Conservation (phyloP, 2,329 filamentous ascomycete genomes). For the Cytospora piceicola region DNA sequence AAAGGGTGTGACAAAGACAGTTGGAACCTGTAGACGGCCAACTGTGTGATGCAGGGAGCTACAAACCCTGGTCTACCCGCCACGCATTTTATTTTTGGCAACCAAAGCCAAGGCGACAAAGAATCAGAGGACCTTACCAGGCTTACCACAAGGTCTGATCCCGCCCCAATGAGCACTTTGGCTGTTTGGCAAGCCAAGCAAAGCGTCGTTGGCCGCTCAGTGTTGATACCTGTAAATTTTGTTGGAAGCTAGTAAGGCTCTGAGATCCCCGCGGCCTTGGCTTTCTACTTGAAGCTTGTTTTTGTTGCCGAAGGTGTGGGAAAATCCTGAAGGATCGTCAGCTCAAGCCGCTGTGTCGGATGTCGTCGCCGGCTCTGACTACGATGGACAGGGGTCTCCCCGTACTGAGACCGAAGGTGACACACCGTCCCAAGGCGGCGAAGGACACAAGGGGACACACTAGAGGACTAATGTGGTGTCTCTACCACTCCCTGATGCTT, state of each 20-base stretch:
- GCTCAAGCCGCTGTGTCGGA: background rate
- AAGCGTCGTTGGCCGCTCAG: background rate
- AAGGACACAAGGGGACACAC: conserved; percentile 8
- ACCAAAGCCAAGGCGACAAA: background rate
- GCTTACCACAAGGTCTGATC: conserved; percentile 20
- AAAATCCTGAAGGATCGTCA: background rate
- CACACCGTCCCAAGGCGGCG: background rate
- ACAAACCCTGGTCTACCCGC: conserved; percentile 15
- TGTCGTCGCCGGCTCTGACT: background rate
- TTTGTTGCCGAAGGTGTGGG: background rate
- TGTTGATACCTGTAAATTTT: background rate
- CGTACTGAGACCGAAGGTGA: background rate
- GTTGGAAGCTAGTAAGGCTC: background rate
- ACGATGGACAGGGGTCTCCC: background rate
- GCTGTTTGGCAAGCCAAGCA: background rate
- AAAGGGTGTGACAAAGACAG: background rate
- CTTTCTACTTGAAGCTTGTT: conserved; percentile 1
- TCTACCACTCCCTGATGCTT: background rate
- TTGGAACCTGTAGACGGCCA: background rate
- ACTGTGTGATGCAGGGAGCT: conserved; percentile 1
- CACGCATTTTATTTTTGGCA: conserved; percentile 29
- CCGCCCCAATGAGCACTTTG: conserved; percentile 1
- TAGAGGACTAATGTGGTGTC: background rate
- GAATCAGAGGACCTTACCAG: too few species aligned
- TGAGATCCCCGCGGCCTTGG: background rate